phyloP scores from a whole-genome alignment of 371 early-diverging fungal genomes.

The Mortierella sp. region DNA sequence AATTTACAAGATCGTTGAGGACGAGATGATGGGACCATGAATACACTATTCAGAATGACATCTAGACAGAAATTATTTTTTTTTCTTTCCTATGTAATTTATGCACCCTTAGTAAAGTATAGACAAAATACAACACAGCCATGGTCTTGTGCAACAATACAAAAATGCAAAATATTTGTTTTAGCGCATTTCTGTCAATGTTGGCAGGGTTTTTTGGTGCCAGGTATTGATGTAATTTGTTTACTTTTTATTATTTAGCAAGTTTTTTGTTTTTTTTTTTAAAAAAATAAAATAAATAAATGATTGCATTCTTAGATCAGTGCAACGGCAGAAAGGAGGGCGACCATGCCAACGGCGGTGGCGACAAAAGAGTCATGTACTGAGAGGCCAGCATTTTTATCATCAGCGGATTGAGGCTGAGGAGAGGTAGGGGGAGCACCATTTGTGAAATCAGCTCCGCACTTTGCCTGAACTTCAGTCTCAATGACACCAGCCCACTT shows the following conservation, averaged over 20 bases:
- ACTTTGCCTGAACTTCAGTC: constrained; percentile 30
- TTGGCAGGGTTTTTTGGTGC: no score
- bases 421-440: constrained; percentile 19
- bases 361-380: background rate
- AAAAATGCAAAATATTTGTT: no score
- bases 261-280: background rate
- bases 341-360: background rate
- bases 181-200: no score
- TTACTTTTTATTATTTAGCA: no score
- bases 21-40: constrained; percentile 46
- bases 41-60: background rate
- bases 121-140: no score
- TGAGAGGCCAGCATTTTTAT: background rate
- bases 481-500: constrained; percentile 24
- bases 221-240: background rate
- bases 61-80: background rate
- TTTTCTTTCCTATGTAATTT: background rate
- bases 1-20: constrained; percentile 53
- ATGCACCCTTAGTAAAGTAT: no score
- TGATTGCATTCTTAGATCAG: constrained; percentile 3
- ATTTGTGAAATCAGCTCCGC: constrained; percentile 38
- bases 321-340: constrained; percentile 7
- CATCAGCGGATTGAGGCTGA: background rate
- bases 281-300: background rate
- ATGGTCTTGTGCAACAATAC: no score